phyloP scores from a whole-genome alignment of 306 rosid genomes.

The Abrus precatorius region DNA sequence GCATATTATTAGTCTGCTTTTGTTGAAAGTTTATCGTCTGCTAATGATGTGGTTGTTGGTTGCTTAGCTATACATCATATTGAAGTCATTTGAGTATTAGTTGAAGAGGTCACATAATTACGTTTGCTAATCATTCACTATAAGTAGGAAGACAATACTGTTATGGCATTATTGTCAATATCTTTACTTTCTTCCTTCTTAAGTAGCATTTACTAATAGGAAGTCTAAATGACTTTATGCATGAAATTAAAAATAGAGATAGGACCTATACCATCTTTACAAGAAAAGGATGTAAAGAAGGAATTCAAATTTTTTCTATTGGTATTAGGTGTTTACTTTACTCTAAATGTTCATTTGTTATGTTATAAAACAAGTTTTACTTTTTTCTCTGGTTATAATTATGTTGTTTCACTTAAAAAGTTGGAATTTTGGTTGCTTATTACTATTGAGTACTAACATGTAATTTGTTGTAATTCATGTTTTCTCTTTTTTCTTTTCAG shows the following conservation, averaged over 20 bases:
- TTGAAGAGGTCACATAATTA: constrained; percentile 79
- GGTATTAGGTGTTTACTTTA: constrained; percentile 23
- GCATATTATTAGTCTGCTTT: constrained; percentile 66
- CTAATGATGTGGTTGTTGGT: constrained; percentile 73
- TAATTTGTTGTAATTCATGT: constrained; percentile 48
- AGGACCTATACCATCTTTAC: constrained; percentile 13
- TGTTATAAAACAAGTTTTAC: constrained; percentile 7
- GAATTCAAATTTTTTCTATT: constrained; percentile 26
- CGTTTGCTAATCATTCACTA: constrained; percentile 75
- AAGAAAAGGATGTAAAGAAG: constrained; percentile 35
- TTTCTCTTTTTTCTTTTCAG: constrained; percentile 60
- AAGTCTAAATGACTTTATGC: constrained; percentile 39
- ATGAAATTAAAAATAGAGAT: constrained; percentile 16
- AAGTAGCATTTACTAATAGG: constrained; percentile 26
- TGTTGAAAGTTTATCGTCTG: constrained; percentile 57
- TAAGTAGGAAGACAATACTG: constrained; percentile 59
- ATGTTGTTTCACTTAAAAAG: constrained; percentile 35
- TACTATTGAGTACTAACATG: constrained; percentile 23
- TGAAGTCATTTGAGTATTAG: constrained; percentile 75
- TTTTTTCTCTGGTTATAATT: constrained; percentile 34
- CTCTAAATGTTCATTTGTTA: constrained; percentile 32
- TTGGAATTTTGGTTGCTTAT: constrained; percentile 22
- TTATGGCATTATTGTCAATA: constrained; percentile 6
- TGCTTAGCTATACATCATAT: constrained; percentile 94
- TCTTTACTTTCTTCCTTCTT: constrained; percentile 14